Conservation (phyloP, 805 yeast genomes). For the Spathaspora passalidarum region DNA sequence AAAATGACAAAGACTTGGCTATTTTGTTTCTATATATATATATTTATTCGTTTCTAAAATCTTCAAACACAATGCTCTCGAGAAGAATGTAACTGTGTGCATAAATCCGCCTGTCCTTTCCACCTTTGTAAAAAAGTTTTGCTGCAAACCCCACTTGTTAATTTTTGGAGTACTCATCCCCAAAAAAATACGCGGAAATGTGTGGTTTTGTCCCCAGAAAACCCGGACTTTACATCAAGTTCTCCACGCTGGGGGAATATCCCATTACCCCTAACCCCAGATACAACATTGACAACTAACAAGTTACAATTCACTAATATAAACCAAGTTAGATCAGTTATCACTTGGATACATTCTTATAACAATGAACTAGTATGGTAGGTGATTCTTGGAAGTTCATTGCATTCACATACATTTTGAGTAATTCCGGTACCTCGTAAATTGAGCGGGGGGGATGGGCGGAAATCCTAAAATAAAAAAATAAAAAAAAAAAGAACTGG, state of each 20-base stretch:
- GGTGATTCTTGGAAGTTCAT: background rate
- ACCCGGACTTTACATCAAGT: background rate
- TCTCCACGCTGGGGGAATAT: background rate
- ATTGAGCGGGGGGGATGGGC: background rate
- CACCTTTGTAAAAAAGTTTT: background rate
- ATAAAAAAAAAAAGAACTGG: too few relatives aligned
- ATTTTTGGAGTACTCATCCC: background rate
- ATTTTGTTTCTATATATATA: background rate
- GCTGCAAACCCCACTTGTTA: background rate
- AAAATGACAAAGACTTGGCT: background rate
- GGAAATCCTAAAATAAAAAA: background rate
- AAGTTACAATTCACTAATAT: too few relatives aligned
- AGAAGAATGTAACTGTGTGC: background rate
- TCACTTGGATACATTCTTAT: background rate
- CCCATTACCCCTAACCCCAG: too few relatives aligned
- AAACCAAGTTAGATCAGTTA: too few relatives aligned
- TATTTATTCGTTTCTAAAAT: background rate
- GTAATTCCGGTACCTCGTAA: background rate
- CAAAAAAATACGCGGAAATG: background rate
- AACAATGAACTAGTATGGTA: too few relatives aligned
- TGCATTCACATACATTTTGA: background rate
- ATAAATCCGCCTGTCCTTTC: background rate
- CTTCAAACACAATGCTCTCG: too few relatives aligned
- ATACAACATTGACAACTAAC: too few relatives aligned
- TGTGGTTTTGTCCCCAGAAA: background rate